Evolutionary conservation across 257 asterid genomes (phyloP), one percentile per base, ranked within the genome.

Genomic region (Ajuga chamaepitys): DNA sequence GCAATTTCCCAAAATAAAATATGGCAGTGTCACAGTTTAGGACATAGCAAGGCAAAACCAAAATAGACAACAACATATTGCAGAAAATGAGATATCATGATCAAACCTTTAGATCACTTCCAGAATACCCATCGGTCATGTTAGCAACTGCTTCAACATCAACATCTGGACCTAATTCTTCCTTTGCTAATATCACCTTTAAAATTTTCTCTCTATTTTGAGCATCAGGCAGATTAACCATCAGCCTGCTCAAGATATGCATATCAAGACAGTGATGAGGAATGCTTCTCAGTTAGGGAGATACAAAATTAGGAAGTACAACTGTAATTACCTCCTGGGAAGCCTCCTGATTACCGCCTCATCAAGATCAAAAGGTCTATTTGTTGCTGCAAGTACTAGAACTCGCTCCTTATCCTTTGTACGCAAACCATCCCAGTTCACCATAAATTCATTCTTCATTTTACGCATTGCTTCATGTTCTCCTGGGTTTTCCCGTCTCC

Each of bases 331-430:
- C 88, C 88, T 82, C 61, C 85, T 62, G 7, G 88, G 82, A 65
- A 82, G 83, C 82, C 88, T 80, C 68, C 88, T 63, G 45, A 80
- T 77, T 58, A 82, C 83, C 53, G 88, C 88, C 80, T 82, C 88
- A 22, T 82, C 85, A 21, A 82, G 83, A 70, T 82, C 88, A 59
- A 62, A 80, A 41, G 88, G 83, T 51, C 88, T 80, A 64, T 82
- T 82, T 8, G 88, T 82, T 6, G 88, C 88, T 54, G 81, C 88
- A 54, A 82, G 85, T 18, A 82, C 88, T 5, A 82, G 65, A 7
- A 82, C 85, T 1, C 82, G 77, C 58, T 80, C 88, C 72, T 74
- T 80, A 44, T 71, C 77, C 74, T 79, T 79, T 25, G 85, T 79
- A 62, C 81, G 81, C 61, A 82, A 51, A 20, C 88, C 88, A 35